phyloP scores from a whole-genome alignment of 148 eudicot species.

The Dysphania ambrosioides region DNA sequence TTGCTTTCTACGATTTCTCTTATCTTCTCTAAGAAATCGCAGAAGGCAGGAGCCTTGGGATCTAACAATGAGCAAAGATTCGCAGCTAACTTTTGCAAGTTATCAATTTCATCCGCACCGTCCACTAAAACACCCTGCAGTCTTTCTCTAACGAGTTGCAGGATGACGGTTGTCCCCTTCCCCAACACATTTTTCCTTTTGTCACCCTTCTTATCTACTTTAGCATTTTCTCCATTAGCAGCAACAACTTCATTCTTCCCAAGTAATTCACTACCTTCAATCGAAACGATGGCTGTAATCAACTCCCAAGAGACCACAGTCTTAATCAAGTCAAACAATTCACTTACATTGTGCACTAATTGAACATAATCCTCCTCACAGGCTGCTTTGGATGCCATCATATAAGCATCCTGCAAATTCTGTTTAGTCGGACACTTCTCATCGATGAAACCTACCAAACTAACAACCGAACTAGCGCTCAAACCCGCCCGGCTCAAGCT shows the following conservation, averaged over 20 bases:
- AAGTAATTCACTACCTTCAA: constrained; percentile 48
- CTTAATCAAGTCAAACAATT: constrained; percentile 41
- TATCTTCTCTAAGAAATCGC: constrained; percentile 46
- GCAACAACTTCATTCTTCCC: constrained; percentile 17
- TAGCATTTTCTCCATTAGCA: constrained; percentile 29
- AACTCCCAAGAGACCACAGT: constrained; percentile 62
- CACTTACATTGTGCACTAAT: constrained; percentile 46
- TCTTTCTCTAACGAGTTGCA: constrained; percentile 58
- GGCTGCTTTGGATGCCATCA: constrained; percentile 33
- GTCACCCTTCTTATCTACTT: constrained; percentile 46
- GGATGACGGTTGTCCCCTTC: constrained; percentile 56
- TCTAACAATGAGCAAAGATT: constrained; percentile 46
- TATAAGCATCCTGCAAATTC: constrained; percentile 29
- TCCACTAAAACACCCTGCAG: constrained; percentile 35
- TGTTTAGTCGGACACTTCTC: constrained; percentile 37
- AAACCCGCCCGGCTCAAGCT: constrained; percentile 44
- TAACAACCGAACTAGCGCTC: constrained; percentile 31
- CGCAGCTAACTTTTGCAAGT: constrained; percentile 33
- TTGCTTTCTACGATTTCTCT: constrained; percentile 90
- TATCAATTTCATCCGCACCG: constrained; percentile 19
- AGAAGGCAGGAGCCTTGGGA: constrained; percentile 44
- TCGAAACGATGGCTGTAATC: constrained; percentile 39
- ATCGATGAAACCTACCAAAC: constrained; percentile 33
- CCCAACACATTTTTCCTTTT: constrained; percentile 71
- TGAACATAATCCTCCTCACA: constrained; percentile 37